These are phyloP conservation scores for Curvularia eragrostidis DNA, from an alignment of 2,329 filamentous ascomycete species.

Conservation along the genomic window DNA sequence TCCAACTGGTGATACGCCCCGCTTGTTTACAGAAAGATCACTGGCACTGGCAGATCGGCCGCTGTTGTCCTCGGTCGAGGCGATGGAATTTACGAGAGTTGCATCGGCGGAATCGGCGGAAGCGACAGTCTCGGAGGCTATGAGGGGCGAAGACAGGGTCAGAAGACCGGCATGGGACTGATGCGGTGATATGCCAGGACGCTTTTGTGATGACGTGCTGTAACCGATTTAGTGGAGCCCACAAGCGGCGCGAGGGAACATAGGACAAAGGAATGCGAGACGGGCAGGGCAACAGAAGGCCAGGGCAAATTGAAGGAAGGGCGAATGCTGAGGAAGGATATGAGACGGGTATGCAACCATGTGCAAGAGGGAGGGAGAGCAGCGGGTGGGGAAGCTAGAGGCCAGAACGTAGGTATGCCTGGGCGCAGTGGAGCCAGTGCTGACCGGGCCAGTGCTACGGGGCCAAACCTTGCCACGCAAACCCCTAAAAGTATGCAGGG, in stretches of 20 bases:
- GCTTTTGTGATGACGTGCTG: conserved; percentile 43
- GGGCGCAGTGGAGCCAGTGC: conserved; percentile 31
- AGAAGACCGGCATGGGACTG: conserved; percentile 58
- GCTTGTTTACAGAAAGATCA: conserved; percentile 52
- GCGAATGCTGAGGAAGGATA: conserved; percentile 16
- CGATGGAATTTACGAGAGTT: conserved; percentile 41
- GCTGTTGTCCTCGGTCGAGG: conserved; percentile 37
- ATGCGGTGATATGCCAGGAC: conserved; percentile 55
- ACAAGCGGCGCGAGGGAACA: conserved; percentile 22
- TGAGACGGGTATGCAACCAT: conserved; percentile 20
- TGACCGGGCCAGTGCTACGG: conserved; percentile 23
- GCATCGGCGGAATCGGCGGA: conserved; percentile 29
- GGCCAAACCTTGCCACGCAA: conserved; percentile 6
- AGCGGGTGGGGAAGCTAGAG: conserved; percentile 32
- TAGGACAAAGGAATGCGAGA: conserved; percentile 23
- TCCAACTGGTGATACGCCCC: conserved; percentile 72
- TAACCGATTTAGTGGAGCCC: conserved; percentile 33
- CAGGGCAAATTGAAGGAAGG: conserved; percentile 22
- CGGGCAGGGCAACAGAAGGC: conserved; percentile 13
- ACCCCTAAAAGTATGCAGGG: conserved; percentile 2
- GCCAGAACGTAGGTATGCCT: conserved; percentile 23
- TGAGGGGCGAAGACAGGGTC: conserved; percentile 58
- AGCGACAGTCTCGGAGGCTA: conserved; percentile 51
- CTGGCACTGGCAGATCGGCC: conserved; percentile 43
- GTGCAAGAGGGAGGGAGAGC: conserved; percentile 5